Evolutionary conservation across 495 filamentous ascomycete species (phyloP), one percentile per base, ranked within the genome.

Genomic region (Penicillium ochrochloron): DNA sequence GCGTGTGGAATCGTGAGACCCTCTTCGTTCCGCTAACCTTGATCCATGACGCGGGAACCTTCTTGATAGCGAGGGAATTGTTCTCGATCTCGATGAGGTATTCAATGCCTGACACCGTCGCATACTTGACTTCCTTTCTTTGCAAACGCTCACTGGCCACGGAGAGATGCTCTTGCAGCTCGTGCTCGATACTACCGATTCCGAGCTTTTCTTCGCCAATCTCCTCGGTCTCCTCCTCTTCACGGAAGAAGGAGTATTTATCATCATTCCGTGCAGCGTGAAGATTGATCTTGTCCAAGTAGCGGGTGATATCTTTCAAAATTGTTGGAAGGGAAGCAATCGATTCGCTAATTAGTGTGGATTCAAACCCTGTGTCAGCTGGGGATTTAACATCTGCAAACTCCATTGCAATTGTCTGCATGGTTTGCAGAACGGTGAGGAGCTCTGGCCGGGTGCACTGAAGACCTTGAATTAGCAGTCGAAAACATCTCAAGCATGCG

Each of bases 21-120:
- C 91, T 93, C 76, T 98, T 97, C 5, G 96, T 99, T 59, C 93
- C 94, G 63, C 87, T 94, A 66, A 97, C 91, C 77, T 98, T 98
- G 41, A 84, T 81, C 95, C 95, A 99, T 5, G 90, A 94, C 51
- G 95, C 94, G 9, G 95, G 95, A 11, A 99, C 91, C 44, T 89
- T 84, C 70, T 91, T 94, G 55, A 97, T 78, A 50, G 90, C 83
- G 0, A 83, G 67, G 21, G 82, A 84, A 12, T 73, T 84, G 73
- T 97, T 97, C 57, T 90, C 84, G 17, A 99, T 87, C 74, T 97
- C 96, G 71, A 98, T 89, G 8, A 98, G 86, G 73, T 94, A 98
- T 69, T 99, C 95, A 58, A 99, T 95, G 2, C 92, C 93, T 14
- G 92, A 83, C 3, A 94, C 90, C 1, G 90, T 92, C 12, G 88